Base-by-base conservation (phyloP, 352 stramenopile species). In the Pythium phragmiticola region DNA sequence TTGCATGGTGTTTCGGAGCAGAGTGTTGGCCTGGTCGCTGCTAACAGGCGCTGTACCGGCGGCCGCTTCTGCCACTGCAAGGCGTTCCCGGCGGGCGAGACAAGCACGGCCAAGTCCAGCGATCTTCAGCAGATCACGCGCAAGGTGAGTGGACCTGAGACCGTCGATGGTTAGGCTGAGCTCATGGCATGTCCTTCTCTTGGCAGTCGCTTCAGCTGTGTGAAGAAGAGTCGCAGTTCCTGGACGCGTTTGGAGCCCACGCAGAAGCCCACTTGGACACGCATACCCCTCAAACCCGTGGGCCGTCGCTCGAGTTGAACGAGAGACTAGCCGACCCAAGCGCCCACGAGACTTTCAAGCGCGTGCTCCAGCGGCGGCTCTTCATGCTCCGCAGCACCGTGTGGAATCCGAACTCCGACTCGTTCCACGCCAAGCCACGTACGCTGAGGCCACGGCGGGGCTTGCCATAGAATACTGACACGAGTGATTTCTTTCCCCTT, bases 351-450 rank as follows among this genome's bases (percentile, higher is more conserved):
- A 60, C 57, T 34, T 74, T 76, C 55, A 69, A 73, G 26, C 80
- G 77, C 23, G 63, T 90, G 33, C 74, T 90, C 16, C 77, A 90
- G 57, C 68, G 77, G 34, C 71, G 81, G 34, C 80, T 87, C 50
- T 87, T 86, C 66, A 87, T 87, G 76, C 76, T 90, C 53, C 76
- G 79, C 34, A 86, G 80, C 53, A 88, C 81, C 39, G 50, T 88
- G 48, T 90, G 81, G 81, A 88, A 89, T 42, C 80, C 80, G 17
- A 71, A 87, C 21, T 88, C 78, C 12, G 73, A 87, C 39, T 67
- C 73, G 4, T 89, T 88, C 49, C 68, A 81, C 49, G 67, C 76
- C 48, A 84, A 84, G 60, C 59, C 70, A 5, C 47, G 79, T 88
- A 61, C 52, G 73, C 72, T 16, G 11, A 17, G 4, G n/a, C 17